Evolutionary conservation across 495 filamentous ascomycete species (phyloP).

Genomic region (Penicillium parvum): DNA sequence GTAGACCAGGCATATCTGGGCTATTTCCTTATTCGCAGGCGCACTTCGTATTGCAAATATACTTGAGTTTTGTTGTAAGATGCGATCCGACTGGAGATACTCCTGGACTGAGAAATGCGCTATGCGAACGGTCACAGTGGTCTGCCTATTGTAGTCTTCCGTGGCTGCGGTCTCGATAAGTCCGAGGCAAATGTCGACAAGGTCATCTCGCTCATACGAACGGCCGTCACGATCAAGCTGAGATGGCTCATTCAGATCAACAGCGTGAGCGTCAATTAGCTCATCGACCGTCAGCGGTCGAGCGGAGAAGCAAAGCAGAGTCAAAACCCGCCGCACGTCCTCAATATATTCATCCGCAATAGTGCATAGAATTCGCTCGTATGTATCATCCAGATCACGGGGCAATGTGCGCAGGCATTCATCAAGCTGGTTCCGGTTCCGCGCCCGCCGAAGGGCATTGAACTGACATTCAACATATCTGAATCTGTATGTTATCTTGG

Average conservation of each 20-base stretch:
- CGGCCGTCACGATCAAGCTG: conserved; percentile 21
- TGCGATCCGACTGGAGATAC: conserved; percentile 31
- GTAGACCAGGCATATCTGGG: conserved; percentile 29
- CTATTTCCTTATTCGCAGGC: conserved; percentile 24
- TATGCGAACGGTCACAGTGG: conserved; percentile 12
- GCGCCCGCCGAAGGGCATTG: too few species aligned
- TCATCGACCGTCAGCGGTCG: conserved; percentile 27
- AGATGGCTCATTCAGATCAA: conserved; percentile 18
- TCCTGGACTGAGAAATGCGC: too few species aligned
- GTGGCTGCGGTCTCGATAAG: conserved; percentile 22
- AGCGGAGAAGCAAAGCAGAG: conserved; percentile 26
- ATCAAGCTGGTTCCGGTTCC: too few species aligned
- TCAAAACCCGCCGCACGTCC: conserved; percentile 27
- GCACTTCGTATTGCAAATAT: conserved; percentile 18
- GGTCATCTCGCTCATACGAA: conserved; percentile 15
- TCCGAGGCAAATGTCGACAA: conserved; percentile 28
- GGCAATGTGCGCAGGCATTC: too few species aligned
- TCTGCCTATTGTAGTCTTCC: not conserved
- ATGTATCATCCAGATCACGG: conserved; percentile 35
- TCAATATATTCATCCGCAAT: conserved; percentile 20
- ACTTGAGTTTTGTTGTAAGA: conserved; percentile 19
- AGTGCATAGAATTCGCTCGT: conserved; percentile 28
- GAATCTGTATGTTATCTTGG: conserved; percentile 27
- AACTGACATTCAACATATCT: too few species aligned
- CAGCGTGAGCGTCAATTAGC: conserved; percentile 26